These are phyloP conservation scores for Yamadazyma triangularis DNA, from an alignment of 1,139 yeast genomes.

Conservation along the genomic window DNA sequence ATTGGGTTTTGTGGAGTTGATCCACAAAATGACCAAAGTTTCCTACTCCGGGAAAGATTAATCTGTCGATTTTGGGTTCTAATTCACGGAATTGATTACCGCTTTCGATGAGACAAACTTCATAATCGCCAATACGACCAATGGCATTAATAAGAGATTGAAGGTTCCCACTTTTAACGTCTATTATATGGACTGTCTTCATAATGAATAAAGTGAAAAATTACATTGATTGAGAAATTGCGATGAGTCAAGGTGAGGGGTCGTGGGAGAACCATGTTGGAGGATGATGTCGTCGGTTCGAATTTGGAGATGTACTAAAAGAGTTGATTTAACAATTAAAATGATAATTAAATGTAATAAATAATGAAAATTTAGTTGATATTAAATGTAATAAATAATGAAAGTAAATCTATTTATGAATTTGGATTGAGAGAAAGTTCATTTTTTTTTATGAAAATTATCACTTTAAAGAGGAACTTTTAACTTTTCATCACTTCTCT, in stretches of 20 bases:
- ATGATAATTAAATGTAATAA: too few species aligned
- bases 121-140: conserved; percentile 62
- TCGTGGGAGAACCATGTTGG: background rate
- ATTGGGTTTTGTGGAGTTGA: conserved; percentile 56
- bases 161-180: conserved; percentile 92
- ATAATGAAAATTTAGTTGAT: too few species aligned
- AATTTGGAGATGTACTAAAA: too few species aligned
- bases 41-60: conserved; percentile 92
- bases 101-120: conserved; percentile 47
- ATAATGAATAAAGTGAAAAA: too few species aligned
- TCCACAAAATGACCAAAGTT: conserved; percentile 90
- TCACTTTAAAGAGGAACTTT: too few species aligned
- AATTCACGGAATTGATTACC: conserved; percentile 31
- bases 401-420: too few species aligned
- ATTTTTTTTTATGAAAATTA: too few species aligned
- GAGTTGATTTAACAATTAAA: too few species aligned
- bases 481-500: too few species aligned
- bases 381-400: too few species aligned
- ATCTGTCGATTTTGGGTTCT: conserved; percentile 44
- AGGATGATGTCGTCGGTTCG: too few species aligned
- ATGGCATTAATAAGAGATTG: conserved; percentile 88
- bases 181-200: conserved; percentile 65
- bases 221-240: background rate
- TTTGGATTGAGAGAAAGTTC: too few species aligned
- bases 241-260: background rate